phyloP scores from a whole-genome alignment of 1,284 basidiomycete genomes.

The Ganoderma resinaceum region DNA sequence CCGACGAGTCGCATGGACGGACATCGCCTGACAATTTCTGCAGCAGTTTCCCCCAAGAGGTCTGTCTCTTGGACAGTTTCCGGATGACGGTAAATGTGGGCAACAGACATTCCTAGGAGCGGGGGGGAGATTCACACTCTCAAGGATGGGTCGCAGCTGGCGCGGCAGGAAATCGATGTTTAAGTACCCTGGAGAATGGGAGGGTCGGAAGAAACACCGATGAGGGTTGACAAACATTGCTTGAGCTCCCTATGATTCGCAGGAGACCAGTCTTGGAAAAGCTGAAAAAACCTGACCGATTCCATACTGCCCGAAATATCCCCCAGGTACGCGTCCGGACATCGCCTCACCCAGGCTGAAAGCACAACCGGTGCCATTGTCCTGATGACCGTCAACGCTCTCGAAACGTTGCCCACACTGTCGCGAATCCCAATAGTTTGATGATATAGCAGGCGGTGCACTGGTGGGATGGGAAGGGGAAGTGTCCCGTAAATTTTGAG shows the following conservation, averaged over 20 bases:
- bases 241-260: not conserved
- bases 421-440: not conserved
- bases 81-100: not conserved
- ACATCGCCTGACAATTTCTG: not conserved
- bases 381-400: not conserved
- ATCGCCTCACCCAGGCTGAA: not conserved
- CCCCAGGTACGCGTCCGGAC: not conserved
- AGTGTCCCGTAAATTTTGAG: not conserved
- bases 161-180: not conserved
- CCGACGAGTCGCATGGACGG: not conserved
- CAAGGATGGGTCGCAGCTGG: not conserved
- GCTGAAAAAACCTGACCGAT: not conserved
- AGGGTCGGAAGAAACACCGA: not conserved
- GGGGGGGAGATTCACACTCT: not conserved
- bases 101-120: not conserved
- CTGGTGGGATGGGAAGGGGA: not conserved
- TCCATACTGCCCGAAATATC: not conserved
- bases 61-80: not conserved
- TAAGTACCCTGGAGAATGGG: not conserved
- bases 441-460: not conserved
- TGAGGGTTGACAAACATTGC: not conserved
- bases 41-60: not conserved
- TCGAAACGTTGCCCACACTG: not conserved
- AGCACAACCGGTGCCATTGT: not conserved
- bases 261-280: not conserved